phyloP scores from a whole-genome alignment of 257 asterid species.

The Solanum piurae region DNA sequence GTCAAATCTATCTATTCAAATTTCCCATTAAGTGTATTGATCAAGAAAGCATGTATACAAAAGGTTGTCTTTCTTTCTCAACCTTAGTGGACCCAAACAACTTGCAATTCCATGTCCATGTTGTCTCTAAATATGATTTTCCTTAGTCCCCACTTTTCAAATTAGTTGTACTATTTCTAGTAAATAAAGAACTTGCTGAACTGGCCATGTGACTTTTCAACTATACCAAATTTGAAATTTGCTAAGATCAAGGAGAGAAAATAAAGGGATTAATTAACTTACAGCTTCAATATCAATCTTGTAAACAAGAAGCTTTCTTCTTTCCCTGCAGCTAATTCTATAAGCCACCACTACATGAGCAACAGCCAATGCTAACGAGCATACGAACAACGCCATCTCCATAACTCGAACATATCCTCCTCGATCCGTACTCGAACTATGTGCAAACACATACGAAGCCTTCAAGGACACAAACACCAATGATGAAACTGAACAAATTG shows the following conservation, averaged over 20 bases:
- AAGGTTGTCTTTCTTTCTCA: not conserved
- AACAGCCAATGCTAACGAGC: slow-evolving; percentile 58
- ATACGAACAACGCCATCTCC: slow-evolving; percentile 53
- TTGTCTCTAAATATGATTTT: not conserved
- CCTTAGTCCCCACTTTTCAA: not conserved
- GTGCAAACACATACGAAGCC: slow-evolving; percentile 46
- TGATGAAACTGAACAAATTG: slow-evolving; percentile 68
- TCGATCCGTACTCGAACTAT: slow-evolving; percentile 2
- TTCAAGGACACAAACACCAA: slow-evolving; percentile 71
- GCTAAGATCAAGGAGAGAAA: not conserved
- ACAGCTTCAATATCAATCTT: slow-evolving; percentile 91
- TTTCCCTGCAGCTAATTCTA: slow-evolving; percentile 73
- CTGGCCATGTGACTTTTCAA: not conserved
- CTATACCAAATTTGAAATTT: not conserved
- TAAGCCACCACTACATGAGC: slow-evolving; percentile 85
- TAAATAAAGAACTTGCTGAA: not conserved
- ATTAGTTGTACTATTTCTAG: not conserved
- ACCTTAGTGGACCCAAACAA: not conserved
- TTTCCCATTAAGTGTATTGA: not conserved
- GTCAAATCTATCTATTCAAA: not conserved
- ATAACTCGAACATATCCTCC: slow-evolving; percentile 12
- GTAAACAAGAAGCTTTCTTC: slow-evolving; percentile 86
- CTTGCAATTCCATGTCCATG: not conserved
- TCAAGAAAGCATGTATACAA: not conserved
- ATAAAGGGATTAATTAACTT: slow-evolving; percentile 24